A percentile compares a stretch with the other conserved stretches of the same genome.
Evolutionary conservation across 2,329 filamentous ascomycete genomes (phyloP).

Genomic region (Atkinsonella hypoxylon): DNA sequence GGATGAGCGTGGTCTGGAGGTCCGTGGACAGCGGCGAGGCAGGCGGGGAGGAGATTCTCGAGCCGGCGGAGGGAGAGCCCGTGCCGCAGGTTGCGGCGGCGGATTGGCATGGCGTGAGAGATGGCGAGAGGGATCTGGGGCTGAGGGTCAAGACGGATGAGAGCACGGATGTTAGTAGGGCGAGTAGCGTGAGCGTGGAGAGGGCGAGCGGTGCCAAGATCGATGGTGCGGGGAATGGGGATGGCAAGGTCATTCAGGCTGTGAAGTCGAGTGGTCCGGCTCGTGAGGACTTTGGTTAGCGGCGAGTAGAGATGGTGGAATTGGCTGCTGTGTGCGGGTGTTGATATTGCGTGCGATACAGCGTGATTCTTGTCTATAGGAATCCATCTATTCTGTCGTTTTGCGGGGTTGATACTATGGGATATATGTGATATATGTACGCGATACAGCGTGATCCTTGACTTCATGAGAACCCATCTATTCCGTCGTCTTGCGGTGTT

Average conservation of each 20-base stretch:
- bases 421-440: too few relatives aligned
- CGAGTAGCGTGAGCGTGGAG: conserved; percentile 49
- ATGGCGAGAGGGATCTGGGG: conserved; percentile 51
- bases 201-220: conserved; percentile 6
- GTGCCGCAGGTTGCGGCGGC: conserved; percentile 59
- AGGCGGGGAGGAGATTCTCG: conserved; percentile 29
- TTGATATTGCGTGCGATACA: not conserved
- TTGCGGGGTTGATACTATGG: too few relatives aligned
- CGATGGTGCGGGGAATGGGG: conserved; percentile 9
- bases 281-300: conserved; percentile 20
- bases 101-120: conserved; percentile 56
- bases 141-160: conserved; percentile 51
- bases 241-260: conserved; percentile 14
- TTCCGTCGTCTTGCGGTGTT: not conserved
- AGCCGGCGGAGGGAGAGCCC: conserved; percentile 54
- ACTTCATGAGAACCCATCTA: too few relatives aligned
- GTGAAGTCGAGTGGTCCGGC: conserved; percentile 25
- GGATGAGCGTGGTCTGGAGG: conserved; percentile 76
- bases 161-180: conserved; percentile 57
- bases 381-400: not conserved
- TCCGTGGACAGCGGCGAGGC: conserved; percentile 19
- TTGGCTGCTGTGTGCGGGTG: not conserved
- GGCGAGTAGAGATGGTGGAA: conserved; percentile 6
- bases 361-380: too few relatives aligned
- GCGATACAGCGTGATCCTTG: too few relatives aligned